Conservation (phyloP, 768 basidiomycete genomes). For the Xerocomus potaroensis region DNA sequence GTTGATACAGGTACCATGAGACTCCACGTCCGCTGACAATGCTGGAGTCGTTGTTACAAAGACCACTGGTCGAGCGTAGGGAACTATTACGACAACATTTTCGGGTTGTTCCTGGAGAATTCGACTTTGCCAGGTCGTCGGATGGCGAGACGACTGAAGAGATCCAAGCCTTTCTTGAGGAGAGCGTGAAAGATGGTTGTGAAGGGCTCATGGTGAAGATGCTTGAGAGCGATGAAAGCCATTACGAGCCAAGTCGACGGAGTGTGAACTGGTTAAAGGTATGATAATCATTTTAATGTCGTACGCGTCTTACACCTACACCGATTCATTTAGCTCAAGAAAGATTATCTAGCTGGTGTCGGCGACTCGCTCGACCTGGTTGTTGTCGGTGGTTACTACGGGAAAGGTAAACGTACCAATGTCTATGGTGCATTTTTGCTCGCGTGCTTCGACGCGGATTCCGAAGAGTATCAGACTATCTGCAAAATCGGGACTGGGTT, state of each 20-base stretch:
- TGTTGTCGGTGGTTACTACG: slow-evolving; percentile 96
- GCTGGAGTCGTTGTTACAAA: slow-evolving; percentile 74
- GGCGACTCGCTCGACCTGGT: slow-evolving; percentile 97
- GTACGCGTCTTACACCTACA: slow-evolving; percentile 3
- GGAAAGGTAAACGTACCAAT: slow-evolving; percentile 95
- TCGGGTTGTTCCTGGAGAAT: slow-evolving; percentile 78
- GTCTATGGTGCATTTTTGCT: slow-evolving; percentile 98
- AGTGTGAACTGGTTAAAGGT: slow-evolving; percentile 99
- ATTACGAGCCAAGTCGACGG: slow-evolving; percentile 91
- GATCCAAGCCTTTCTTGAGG: slow-evolving; percentile 91
- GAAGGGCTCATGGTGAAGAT: slow-evolving; percentile 99
- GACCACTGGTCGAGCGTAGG: slow-evolving; percentile 70
- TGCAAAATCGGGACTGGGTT: slow-evolving; percentile 99
- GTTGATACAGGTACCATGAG: not conserved
- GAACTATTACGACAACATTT: slow-evolving; percentile 77
- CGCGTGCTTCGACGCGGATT: slow-evolving; percentile 93
- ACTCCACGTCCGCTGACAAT: slow-evolving; percentile 1
- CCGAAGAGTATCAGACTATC: slow-evolving; percentile 93
- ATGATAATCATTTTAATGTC: slow-evolving; percentile 2
- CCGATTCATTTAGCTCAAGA: slow-evolving; percentile 70
- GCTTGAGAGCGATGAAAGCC: slow-evolving; percentile 87
- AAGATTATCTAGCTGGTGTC: slow-evolving; percentile 94
- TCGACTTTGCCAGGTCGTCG: slow-evolving; percentile 87
- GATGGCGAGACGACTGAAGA: slow-evolving; percentile 89
- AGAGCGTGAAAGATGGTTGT: slow-evolving; percentile 96